These are phyloP conservation scores for Priceomyces melissophilus DNA, from an alignment of 805 yeast genomes.

Conservation along the genomic window DNA sequence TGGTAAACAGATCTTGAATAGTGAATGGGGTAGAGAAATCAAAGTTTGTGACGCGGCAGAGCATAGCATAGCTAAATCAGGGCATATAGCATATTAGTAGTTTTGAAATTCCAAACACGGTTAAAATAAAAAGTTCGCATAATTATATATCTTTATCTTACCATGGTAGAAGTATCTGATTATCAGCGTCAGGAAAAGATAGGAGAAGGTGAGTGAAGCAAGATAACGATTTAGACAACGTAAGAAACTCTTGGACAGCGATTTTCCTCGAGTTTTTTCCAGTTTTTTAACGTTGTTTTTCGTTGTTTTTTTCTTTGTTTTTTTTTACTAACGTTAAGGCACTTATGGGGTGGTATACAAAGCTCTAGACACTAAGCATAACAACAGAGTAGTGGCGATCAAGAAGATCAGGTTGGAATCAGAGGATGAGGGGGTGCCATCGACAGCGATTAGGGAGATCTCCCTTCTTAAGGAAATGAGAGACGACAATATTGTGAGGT, in stretches of 20 bases:
- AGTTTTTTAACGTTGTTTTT: not conserved
- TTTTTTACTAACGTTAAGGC: conserved; percentile 35
- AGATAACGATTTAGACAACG: not conserved
- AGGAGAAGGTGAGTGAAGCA: conserved; percentile 71
- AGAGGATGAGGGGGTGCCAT: conserved; percentile 98
- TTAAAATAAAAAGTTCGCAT: no score
- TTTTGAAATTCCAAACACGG: not conserved
- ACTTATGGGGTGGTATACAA: conserved; percentile 98
- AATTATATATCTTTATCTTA: not conserved
- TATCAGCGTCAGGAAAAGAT: conserved; percentile 93
- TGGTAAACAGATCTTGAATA: conserved; percentile 80
- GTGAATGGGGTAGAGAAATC: conserved; percentile 96
- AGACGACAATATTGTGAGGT: conserved; percentile 87
- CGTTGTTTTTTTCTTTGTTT: no score
- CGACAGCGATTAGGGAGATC: conserved; percentile 96
- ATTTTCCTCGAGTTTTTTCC: not conserved
- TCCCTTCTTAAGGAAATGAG: conserved; percentile 89
- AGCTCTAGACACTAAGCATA: conserved; percentile 84
- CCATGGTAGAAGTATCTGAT: conserved; percentile 84
- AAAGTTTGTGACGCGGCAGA: conserved; percentile 70
- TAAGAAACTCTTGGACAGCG: not conserved
- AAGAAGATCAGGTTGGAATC: conserved; percentile 94
- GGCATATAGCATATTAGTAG: not conserved
- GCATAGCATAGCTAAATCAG: no score
- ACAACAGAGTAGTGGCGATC: conserved; percentile 91